Evolutionary conservation across 2,329 filamentous ascomycete species (phyloP), one percentile per base, ranked within the genome.

Genomic region (Atkinsonella hypoxylon): DNA sequence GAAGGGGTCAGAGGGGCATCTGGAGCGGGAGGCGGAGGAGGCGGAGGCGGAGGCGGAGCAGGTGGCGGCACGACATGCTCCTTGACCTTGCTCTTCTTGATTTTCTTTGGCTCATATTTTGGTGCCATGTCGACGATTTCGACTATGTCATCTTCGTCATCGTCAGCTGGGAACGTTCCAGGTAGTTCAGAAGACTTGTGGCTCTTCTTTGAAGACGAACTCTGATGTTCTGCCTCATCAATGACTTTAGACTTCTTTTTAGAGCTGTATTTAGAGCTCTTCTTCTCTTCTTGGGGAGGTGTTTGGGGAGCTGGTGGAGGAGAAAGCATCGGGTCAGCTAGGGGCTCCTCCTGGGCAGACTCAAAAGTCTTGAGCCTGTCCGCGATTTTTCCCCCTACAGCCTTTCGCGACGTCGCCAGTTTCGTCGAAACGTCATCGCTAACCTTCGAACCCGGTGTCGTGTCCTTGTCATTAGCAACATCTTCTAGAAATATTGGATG

Each of bases 311-410:
- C 67, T 30, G 68, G 64, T 36, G 65, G 61, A 38, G 67, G 63
- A 46, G 64, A 60, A 44, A 64, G 62, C 44, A 66, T 61, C 45
- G 66, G 61, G 31, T 68, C 61, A 48, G 67, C 64, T 17, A 31
- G 45, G n/a, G 66, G 22, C 6, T 48, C 62, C 55, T 73, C 67
- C 48, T 68, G 62, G 48, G 62, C 56, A 47, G 70, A 58, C 63
- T 82, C 76, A 58, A 81, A 81, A 31, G 74, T 72, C 63, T 73
- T 78, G 54, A 80, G 70, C 58, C 69, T 74, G 60, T 81, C 76
- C 51, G 77, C 72, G 60, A 81, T 74, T 61, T 75, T 79, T 54
- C 71, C 71, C 53, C 69, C 67, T 42, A 71, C 66, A 47, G 69
- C 59, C 64, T 76, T 79, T 57, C 74, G 77, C 48, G 67, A 66